Conservation (phyloP, 2,329 filamentous ascomycete species). For the Colletotrichum chlorophyti region DNA sequence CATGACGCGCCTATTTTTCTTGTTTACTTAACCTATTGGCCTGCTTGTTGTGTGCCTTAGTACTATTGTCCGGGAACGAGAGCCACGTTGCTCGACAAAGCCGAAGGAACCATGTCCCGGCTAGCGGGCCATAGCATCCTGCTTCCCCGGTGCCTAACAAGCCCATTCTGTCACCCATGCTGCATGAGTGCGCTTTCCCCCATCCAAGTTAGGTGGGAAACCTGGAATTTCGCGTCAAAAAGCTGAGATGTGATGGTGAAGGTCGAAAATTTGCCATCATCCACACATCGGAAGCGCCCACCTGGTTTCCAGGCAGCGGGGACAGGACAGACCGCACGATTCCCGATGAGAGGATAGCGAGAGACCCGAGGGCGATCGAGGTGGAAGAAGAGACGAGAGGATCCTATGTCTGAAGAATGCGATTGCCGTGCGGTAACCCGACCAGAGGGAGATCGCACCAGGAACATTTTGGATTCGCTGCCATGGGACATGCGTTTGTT, state of each 20-base stretch:
- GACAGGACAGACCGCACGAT: not conserved
- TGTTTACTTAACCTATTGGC: slow-evolving; percentile 13
- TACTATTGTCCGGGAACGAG: slow-evolving; percentile 3
- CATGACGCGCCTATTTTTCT: slow-evolving; percentile 18
- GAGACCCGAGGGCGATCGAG: slow-evolving; percentile 1
- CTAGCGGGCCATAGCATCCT: slow-evolving; percentile 20
- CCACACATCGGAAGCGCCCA: not conserved
- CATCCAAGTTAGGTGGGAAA: slow-evolving; percentile 9
- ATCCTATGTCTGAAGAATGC: not conserved
- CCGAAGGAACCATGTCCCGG: slow-evolving; percentile 22
- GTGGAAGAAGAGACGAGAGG: not conserved
- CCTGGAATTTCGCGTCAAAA: not conserved
- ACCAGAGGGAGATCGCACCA: not conserved
- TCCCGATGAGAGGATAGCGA: slow-evolving; percentile 8
- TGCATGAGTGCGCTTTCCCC: slow-evolving; percentile 10
- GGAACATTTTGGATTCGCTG: not conserved
- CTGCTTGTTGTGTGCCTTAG: no score
- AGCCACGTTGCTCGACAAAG: slow-evolving; percentile 17
- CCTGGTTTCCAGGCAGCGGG: not conserved
- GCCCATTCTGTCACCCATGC: slow-evolving; percentile 23
- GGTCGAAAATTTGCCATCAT: slow-evolving; percentile 11
- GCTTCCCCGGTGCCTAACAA: slow-evolving; percentile 26
- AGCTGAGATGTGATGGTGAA: slow-evolving; percentile 22
- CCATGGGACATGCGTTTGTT: not conserved
- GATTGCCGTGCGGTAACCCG: slow-evolving; percentile 1